phyloP scores from a whole-genome alignment of 306 rosid genomes.

The Spatholobus suberectus region DNA sequence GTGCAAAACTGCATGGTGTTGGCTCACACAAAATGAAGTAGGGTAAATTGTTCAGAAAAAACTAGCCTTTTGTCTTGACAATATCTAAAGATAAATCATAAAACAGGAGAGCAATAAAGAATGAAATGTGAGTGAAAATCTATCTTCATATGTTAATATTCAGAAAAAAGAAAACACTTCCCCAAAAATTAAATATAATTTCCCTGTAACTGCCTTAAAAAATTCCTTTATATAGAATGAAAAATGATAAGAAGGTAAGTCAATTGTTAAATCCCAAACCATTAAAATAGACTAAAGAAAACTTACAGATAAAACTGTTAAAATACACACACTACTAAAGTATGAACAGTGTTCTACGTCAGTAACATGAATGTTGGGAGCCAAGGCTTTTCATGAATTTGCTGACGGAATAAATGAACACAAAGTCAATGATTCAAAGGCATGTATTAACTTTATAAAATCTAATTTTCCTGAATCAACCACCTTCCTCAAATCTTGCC shows the following conservation, averaged over 20 bases:
- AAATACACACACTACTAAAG: constrained; percentile 2
- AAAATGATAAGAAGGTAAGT: constrained; percentile 5
- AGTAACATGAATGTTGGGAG: constrained; percentile 14
- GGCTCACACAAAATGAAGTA: constrained; percentile 13
- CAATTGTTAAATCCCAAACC: constrained; percentile 13
- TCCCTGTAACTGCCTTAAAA: constrained; percentile 1
- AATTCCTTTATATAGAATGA: neutral
- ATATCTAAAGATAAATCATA: neutral
- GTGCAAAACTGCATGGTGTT: neutral
- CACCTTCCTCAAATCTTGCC: constrained; percentile 14
- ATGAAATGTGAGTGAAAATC: constrained; percentile 6
- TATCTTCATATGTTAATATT: constrained; percentile 16
- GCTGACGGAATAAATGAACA: neutral
- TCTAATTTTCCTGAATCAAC: constrained; percentile 1
- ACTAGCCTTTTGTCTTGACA: neutral
- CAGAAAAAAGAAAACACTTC: constrained; percentile 15
- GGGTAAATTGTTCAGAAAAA: neutral
- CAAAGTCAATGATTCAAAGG: constrained; percentile 12
- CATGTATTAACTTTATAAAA: neutral
- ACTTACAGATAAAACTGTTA: constrained; percentile 7
- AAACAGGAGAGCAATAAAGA: neutral
- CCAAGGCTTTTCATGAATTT: constrained; percentile 31
- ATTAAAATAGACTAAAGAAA: constrained; percentile 6
- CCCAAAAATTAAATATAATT: constrained; percentile 5
- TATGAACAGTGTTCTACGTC: constrained; percentile 9